Percentiles rank a stretch among this genome's conserved stretches.
Conservation (phyloP, 2,329 filamentous ascomycete genomes). For the Fusarium miscanthi region DNA sequence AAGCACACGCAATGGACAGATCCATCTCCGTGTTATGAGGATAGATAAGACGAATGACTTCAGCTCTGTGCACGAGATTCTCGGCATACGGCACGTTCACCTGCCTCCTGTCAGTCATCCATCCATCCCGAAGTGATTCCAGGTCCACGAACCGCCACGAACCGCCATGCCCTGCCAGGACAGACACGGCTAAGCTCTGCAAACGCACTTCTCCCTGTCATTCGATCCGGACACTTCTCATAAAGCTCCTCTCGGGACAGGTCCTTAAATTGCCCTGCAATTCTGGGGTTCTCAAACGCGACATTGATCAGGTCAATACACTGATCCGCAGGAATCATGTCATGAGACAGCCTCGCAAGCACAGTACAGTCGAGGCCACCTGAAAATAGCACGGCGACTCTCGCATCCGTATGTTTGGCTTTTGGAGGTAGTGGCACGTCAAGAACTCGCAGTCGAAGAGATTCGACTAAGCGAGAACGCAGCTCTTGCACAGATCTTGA, state of each 20-base stretch:
- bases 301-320: slow-evolving; percentile 92
- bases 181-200: slow-evolving; percentile 78
- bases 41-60: slow-evolving; percentile 81
- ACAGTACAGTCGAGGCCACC: slow-evolving; percentile 94
- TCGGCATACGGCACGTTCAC: slow-evolving; percentile 86
- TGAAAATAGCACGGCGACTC: slow-evolving; percentile 87
- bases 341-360: slow-evolving; percentile 82
- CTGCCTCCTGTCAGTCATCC: slow-evolving; percentile 47
- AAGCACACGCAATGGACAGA: slow-evolving; percentile 88
- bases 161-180: slow-evolving; percentile 79
- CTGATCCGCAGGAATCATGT: slow-evolving; percentile 75
- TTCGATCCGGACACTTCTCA: slow-evolving; percentile 88
- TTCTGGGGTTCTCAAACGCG: slow-evolving; percentile 92
- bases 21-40: slow-evolving; percentile 99
- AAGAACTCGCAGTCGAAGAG: slow-evolving; percentile 72
- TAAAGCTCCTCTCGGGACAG: slow-evolving; percentile 62
- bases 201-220: slow-evolving; percentile 84
- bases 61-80: slow-evolving; percentile 73
- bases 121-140: not conserved
- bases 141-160: slow-evolving; percentile 70
- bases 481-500: slow-evolving; percentile 66
- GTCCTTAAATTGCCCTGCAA: slow-evolving; percentile 65
- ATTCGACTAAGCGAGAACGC: slow-evolving; percentile 65
- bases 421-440: slow-evolving; percentile 70
- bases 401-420: slow-evolving; percentile 54